These are phyloP conservation scores for Hermanozyma aechmeae DNA, from an alignment of 805 yeast species.

Conservation along the genomic window DNA sequence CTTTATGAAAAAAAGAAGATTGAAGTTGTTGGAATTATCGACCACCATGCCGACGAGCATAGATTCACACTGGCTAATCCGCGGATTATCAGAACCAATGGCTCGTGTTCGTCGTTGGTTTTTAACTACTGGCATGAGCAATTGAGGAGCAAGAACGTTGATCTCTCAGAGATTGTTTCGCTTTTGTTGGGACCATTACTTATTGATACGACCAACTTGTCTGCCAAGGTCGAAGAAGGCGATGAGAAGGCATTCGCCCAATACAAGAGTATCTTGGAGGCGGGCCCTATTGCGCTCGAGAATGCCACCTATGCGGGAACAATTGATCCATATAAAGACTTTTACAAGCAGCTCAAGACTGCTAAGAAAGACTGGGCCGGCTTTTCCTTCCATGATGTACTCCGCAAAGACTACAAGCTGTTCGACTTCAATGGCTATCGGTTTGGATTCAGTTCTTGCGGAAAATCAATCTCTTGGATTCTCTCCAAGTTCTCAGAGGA, in stretches of 20 bases:
- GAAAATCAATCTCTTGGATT: constrained; percentile 53
- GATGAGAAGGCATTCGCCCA: constrained; percentile 41
- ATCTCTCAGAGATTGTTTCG: constrained; percentile 26
- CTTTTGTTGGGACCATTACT: constrained; percentile 61
- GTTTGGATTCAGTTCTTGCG: constrained; percentile 74
- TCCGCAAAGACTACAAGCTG: constrained; percentile 79
- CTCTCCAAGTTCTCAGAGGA: constrained; percentile 13
- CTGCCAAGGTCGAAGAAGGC: constrained; percentile 48
- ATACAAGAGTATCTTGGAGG: constrained; percentile 20
- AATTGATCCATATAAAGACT: constrained; percentile 9
- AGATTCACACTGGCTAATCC: constrained; percentile 45
- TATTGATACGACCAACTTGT: constrained; percentile 67
- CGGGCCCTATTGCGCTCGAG: neutral
- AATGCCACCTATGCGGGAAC: neutral
- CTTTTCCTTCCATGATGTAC: constrained; percentile 48
- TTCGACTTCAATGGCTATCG: constrained; percentile 32
- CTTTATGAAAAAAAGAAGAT: constrained; percentile 14
- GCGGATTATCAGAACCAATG: constrained; percentile 49
- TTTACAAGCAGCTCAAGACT: constrained; percentile 19
- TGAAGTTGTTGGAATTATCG: constrained; percentile 55
- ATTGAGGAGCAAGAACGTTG: constrained; percentile 6
- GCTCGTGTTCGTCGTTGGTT: constrained; percentile 76
- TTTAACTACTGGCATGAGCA: constrained; percentile 47
- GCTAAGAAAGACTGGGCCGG: constrained; percentile 61
- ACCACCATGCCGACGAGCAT: constrained; percentile 77